These are phyloP conservation scores for Trichoderma sp. DNA, from an alignment of 2,329 filamentous ascomycete genomes.

Conservation along the genomic window DNA sequence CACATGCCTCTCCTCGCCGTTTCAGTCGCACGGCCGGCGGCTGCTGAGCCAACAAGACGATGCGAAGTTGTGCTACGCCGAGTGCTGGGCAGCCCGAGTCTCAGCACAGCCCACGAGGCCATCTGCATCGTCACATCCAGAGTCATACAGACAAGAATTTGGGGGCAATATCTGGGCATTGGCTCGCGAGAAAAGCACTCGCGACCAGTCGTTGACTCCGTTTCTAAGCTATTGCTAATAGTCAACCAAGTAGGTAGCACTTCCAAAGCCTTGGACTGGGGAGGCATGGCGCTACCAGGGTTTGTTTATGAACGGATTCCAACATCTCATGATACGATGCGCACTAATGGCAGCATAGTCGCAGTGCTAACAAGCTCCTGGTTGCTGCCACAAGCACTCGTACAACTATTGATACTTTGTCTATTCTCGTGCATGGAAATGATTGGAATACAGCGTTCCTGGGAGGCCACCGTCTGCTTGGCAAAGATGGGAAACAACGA, in stretches of 20 bases:
- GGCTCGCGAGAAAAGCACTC: neutral
- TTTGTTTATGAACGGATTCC: neutral
- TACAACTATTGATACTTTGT: neutral
- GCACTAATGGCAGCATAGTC: neutral
- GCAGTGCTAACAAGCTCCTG: neutral
- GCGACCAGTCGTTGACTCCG: neutral
- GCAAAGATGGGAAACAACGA: neutral
- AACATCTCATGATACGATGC: slow-evolving; percentile 11
- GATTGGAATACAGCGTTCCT: neutral
- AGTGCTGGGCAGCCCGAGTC: neutral
- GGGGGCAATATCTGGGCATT: neutral
- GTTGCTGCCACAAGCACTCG: neutral
- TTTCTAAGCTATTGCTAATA: neutral
- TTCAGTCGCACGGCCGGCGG: slow-evolving; percentile 22
- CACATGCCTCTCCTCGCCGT: slow-evolving; percentile 19
- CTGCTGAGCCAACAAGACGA: slow-evolving; percentile 15
- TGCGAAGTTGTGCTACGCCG: neutral
- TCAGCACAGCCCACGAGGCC: slow-evolving; percentile 13
- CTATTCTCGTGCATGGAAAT: neutral
- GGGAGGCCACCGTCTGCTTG: neutral
- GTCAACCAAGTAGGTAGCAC: too few species aligned
- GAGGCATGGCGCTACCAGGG: neutral
- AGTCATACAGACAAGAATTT: neutral
- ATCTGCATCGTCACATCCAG: neutral
- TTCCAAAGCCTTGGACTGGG: neutral